Conservation (phyloP, 106 monocot species). For the Dioscorea alata region DNA sequence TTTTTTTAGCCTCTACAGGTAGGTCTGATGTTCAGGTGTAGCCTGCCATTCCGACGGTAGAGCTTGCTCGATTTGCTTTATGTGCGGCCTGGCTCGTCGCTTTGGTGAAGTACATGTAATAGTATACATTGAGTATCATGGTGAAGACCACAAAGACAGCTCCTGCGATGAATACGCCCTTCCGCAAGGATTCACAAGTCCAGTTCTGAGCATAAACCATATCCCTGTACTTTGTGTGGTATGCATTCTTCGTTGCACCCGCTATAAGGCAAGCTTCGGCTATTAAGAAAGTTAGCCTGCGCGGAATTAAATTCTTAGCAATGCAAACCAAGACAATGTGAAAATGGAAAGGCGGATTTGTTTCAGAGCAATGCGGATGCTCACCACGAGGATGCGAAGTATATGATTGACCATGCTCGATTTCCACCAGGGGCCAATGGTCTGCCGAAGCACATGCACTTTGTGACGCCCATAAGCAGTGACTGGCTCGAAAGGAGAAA, state of each 20-base stretch:
- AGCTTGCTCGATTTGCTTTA: constrained; percentile 36
- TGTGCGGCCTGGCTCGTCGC: constrained; percentile 57
- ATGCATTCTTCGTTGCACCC: constrained; percentile 96
- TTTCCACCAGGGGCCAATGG: constrained; percentile 81
- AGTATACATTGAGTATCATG: constrained; percentile 94
- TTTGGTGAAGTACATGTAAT: constrained; percentile 92
- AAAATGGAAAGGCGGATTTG: not conserved
- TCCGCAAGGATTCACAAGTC: constrained; percentile 89
- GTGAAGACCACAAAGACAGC: constrained; percentile 90
- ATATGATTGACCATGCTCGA: constrained; percentile 98
- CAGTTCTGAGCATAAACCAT: constrained; percentile 80
- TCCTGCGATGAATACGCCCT: constrained; percentile 91
- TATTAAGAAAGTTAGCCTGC: constrained; percentile 79
- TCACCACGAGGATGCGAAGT: constrained; percentile 87
- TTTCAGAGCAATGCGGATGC: not conserved
- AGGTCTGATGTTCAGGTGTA: constrained; percentile 5
- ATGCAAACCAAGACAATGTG: not conserved
- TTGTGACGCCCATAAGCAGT: constrained; percentile 78
- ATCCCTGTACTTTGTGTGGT: constrained; percentile 88
- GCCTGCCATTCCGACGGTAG: constrained; percentile 71
- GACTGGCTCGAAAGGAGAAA: constrained; percentile 72
- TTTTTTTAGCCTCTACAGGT: too few species aligned
- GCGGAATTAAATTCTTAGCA: not conserved
- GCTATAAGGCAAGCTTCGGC: constrained; percentile 79
- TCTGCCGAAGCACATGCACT: constrained; percentile 91